These are phyloP conservation scores for Fusarium redolens DNA, from an alignment of 2,329 filamentous ascomycete genomes.

Conservation along the genomic window DNA sequence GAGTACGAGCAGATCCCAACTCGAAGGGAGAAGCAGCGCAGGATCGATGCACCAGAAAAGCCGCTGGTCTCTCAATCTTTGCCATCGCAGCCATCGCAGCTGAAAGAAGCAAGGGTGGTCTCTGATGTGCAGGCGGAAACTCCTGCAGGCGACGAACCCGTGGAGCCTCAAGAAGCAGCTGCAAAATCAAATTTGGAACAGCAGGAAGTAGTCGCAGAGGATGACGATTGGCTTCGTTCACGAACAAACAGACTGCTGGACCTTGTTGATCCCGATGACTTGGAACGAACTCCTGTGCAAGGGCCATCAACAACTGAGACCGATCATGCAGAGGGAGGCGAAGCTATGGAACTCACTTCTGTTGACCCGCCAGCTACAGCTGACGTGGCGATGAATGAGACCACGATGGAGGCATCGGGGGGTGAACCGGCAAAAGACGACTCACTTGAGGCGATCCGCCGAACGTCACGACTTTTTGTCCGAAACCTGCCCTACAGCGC, in stretches of 20 bases:
- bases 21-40: constrained; percentile 61
- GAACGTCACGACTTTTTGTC: constrained; percentile 84
- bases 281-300: constrained; percentile 42
- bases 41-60: constrained; percentile 46
- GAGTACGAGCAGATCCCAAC: constrained; percentile 77
- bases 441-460: constrained; percentile 63
- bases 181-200: constrained; percentile 36
- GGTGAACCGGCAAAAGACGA: constrained; percentile 45
- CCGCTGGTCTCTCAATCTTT: constrained; percentile 29
- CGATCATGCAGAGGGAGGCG: constrained; percentile 30
- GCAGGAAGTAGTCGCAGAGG: constrained; percentile 64
- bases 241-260: constrained; percentile 88
- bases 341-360: constrained; percentile 26
- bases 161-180: constrained; percentile 39
- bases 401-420: constrained; percentile 42
- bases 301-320: constrained; percentile 24
- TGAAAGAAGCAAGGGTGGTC: constrained; percentile 30
- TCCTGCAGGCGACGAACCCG: constrained; percentile 30
- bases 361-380: constrained; percentile 24
- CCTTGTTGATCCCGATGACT: constrained; percentile 79
- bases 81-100: constrained; percentile 34
- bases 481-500: constrained; percentile 88
- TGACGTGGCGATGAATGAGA: constrained; percentile 39
- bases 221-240: constrained; percentile 92
- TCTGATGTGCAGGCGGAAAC: constrained; percentile 18